phyloP scores from a whole-genome alignment of 805 yeast genomes.

The Myxozyma monticola region DNA sequence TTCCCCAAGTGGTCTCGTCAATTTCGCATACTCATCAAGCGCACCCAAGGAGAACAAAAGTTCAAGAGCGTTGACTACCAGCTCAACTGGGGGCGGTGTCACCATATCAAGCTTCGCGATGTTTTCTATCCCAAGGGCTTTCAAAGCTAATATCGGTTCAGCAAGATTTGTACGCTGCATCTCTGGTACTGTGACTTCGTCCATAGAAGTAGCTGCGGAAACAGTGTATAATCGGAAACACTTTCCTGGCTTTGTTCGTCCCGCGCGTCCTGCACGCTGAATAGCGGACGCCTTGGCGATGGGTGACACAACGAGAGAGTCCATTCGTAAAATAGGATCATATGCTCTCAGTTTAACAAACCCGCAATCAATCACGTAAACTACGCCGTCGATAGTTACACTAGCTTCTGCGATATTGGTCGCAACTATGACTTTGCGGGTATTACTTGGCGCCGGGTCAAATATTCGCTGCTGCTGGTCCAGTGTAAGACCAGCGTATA shows the following conservation, averaged over 20 bases:
- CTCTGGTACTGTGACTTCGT: conserved; percentile 75
- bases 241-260: conserved; percentile 73
- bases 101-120: conserved; percentile 66
- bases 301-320: conserved; percentile 67
- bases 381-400: conserved; percentile 77
- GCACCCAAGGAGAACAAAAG: conserved; percentile 78
- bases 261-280: conserved; percentile 81
- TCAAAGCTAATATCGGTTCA: conserved; percentile 64
- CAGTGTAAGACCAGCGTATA: conserved; percentile 72
- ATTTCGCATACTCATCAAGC: conserved; percentile 62
- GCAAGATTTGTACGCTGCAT: conserved; percentile 75
- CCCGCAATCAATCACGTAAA: conserved; percentile 78
- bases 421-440: conserved; percentile 74
- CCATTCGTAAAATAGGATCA: conserved; percentile 73
- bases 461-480: conserved; percentile 68
- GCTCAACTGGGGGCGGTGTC: conserved; percentile 72
- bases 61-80: conserved; percentile 66
- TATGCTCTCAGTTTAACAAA: conserved; percentile 73
- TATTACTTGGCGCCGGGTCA: conserved; percentile 45
- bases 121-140: conserved; percentile 63
- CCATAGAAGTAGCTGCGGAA: conserved; percentile 39
- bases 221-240: conserved; percentile 68
- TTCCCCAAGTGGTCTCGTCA: conserved; percentile 59
- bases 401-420: conserved; percentile 91
- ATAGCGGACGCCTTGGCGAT: conserved; percentile 76